Evolutionary conservation across 345 rosid species (phyloP).

Genomic region (Erysimum cheiranthoides): DNA sequence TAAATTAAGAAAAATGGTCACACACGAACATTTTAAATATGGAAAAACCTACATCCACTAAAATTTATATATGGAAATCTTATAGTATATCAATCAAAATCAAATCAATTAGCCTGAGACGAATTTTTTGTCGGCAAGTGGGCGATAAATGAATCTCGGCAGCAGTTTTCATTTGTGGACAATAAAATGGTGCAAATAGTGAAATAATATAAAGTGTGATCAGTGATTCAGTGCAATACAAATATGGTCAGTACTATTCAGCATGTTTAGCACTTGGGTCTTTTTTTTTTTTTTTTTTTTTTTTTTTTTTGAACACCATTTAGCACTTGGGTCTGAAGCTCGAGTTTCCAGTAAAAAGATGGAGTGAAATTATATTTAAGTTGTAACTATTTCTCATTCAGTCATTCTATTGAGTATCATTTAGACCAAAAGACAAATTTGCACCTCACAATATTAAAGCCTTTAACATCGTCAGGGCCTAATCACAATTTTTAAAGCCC

Average conservation of each 20-base stretch:
- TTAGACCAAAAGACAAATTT: not conserved
- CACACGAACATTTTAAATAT: too few species aligned
- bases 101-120: not conserved
- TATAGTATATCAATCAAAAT: not conserved
- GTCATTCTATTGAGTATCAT: not conserved
- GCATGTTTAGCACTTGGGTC: too few species aligned
- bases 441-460: not conserved
- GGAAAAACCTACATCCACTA: conserved; percentile 2
- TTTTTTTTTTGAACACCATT: too few species aligned
- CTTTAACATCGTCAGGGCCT: not conserved
- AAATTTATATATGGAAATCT: not conserved
- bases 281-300: too few species aligned
- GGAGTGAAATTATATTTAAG: too few species aligned
- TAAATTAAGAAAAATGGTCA: not conserved
- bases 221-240: not conserved
- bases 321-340: too few species aligned
- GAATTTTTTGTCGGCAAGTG: not conserved
- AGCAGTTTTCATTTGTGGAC: not conserved
- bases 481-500: not conserved
- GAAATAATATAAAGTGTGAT: not conserved
- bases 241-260: too few species aligned
- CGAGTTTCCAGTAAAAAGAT: too few species aligned
- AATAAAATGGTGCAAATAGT: not conserved
- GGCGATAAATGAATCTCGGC: not conserved
- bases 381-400: too few species aligned